Percentiles rank a stretch among this genome's conserved stretches.
Evolutionary conservation across 2,329 filamentous ascomycete genomes (phyloP).

Genomic region (Fusarium subglutinans): DNA sequence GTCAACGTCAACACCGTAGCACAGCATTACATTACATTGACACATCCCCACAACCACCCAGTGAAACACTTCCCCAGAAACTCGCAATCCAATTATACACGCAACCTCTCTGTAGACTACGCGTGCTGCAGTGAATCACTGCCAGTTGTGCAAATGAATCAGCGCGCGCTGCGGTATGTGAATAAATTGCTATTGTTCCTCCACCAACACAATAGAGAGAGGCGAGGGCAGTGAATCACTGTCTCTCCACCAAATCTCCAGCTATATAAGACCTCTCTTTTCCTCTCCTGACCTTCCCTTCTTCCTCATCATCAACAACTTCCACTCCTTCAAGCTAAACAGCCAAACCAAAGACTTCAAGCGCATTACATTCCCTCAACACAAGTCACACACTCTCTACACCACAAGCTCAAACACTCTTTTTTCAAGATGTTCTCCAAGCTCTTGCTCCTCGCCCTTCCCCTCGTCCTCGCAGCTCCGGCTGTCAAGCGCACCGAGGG

Average conservation of each 20-base stretch:
- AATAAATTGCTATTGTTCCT: neutral
- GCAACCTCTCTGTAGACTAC: neutral
- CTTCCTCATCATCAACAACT: constrained; percentile 6
- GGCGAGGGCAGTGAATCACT: constrained; percentile 18
- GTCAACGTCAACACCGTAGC: constrained; percentile 1
- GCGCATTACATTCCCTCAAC: neutral
- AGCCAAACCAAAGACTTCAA: constrained; percentile 20
- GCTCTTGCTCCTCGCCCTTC: constrained; percentile 33
- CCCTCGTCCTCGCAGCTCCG: constrained; percentile 30
- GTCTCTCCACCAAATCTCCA: neutral
- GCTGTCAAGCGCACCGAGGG: constrained; percentile 13
- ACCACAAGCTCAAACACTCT: neutral
- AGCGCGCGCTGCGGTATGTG: neutral
- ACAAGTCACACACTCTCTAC: neutral
- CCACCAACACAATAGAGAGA: neutral
- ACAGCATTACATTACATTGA: constrained; percentile 13
- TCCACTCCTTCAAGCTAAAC: neutral
- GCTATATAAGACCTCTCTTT: constrained; percentile 21
- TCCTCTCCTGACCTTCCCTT: constrained; percentile 1
- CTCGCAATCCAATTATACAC: constrained; percentile 1
- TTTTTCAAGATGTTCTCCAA: constrained; percentile 36
- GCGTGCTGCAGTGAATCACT: constrained; percentile 1
- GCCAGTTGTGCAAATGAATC: neutral
- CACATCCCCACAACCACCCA: constrained; percentile 7
- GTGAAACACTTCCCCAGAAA: constrained; percentile 25